Conservation (phyloP, 768 basidiomycete species). For the Coprinopsis sp. region DNA sequence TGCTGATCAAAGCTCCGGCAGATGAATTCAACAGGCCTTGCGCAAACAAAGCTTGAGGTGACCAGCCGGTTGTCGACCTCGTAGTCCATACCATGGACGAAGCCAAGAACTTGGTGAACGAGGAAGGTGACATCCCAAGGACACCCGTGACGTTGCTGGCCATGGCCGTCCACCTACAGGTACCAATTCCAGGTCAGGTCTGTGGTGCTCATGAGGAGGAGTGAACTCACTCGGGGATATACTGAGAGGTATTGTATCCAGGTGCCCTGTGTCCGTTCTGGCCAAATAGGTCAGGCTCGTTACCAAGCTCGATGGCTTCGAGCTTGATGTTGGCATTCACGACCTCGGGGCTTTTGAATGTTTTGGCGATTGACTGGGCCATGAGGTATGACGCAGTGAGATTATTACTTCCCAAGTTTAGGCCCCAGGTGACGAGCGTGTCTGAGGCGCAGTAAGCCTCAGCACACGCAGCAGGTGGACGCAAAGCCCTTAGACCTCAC, state of each 20-base stretch:
- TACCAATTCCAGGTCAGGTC: too few relatives aligned
- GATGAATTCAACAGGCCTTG: conserved; percentile 44
- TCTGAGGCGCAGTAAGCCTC: conserved; percentile 26
- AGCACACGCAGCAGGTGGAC: too few relatives aligned
- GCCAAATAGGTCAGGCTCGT: conserved; percentile 56
- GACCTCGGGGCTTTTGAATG: conserved; percentile 41
- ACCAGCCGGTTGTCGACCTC: conserved; percentile 45
- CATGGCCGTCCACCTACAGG: conserved; percentile 46
- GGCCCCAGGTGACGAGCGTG: conserved; percentile 61
- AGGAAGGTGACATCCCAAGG: conserved; percentile 31
- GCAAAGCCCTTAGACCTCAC: too few relatives aligned
- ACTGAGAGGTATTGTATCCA: conserved; percentile 38
- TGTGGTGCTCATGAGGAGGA: too few relatives aligned
- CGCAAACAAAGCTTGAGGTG: conserved; percentile 55
- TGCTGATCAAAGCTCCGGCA: conserved; percentile 47
- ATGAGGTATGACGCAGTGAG: conserved; percentile 45
- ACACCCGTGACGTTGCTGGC: conserved; percentile 44
- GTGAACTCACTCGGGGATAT: conserved; percentile 46
- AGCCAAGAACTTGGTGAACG: conserved; percentile 43
- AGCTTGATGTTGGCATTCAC: conserved; percentile 39
- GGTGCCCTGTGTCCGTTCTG: conserved; percentile 39
- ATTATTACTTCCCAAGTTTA: conserved; percentile 57
- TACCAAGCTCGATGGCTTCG: conserved; percentile 59
- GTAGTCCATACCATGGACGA: conserved; percentile 48
- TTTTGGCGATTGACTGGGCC: conserved; percentile 42